Base-by-base conservation (phyloP, 2,329 filamentous ascomycete genomes). In the Colletotrichum eleusines region DNA sequence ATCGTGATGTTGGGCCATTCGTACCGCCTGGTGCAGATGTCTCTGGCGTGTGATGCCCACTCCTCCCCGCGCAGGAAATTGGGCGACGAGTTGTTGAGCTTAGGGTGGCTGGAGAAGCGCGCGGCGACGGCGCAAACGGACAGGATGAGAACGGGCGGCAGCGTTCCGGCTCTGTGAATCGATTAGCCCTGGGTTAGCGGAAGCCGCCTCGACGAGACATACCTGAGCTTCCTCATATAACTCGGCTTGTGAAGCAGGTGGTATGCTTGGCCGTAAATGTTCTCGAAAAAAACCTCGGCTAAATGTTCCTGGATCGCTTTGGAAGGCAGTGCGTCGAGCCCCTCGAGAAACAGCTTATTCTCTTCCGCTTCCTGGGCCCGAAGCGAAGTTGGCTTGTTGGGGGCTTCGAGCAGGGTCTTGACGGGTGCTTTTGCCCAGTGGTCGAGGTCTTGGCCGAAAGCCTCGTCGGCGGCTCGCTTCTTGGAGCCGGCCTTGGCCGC, bases 1-100 rank as follows among this genome's bases (percentile, higher is more conserved):
- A 98, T 97, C 2, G 95, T 98, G 73, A 98, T 96, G 78, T 97
- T 98, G 1, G 96, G 95, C 83, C 94, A 94, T 77, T 98, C 96
- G 76, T 97, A 98, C 75, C 94, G 89, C 77, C 91, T 92, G 51
- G 94, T 88, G 28, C 96, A 91, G 72, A 98, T 98, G 46, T 94
- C 91, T 60, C 95, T 88, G n/a, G 95, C 95, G 35, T 91, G 90
- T 31, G 89, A 90, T 8, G 94, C 96, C 95, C 95, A 99, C 73
- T 93, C 90, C 79, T 98, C 95, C 6, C 96, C 96, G 53, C 94
- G 91, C 51, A 97, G 83, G 78, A 97, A 98, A 65, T 92, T 93
- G 8, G 92, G 93, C 40, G 64, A 68, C 69, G 91, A 90, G 1
- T 89, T 90, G 74, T 88, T 91, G 72, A 97, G 86, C 76, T 91